These are phyloP conservation scores for Tuber indicum DNA, from an alignment of 495 filamentous ascomycete genomes.

Conservation along the genomic window DNA sequence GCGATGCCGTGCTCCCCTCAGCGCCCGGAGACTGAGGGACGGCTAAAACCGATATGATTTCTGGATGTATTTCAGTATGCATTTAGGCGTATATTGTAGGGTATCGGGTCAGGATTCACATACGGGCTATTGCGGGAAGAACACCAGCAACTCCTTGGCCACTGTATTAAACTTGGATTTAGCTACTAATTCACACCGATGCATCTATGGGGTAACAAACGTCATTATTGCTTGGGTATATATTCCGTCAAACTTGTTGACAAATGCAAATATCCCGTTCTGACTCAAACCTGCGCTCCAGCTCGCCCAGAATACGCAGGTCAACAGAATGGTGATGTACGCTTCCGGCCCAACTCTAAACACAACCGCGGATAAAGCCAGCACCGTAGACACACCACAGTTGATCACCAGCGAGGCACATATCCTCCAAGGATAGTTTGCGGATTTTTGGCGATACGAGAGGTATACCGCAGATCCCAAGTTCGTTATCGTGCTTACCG, in stretches of 20 bases:
- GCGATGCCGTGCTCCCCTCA: constrained; percentile 38
- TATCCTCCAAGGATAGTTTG: constrained; percentile 79
- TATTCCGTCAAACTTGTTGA: constrained; percentile 72
- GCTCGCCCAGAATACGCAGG: constrained; percentile 72
- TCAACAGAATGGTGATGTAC: constrained; percentile 77
- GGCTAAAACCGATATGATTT: constrained; percentile 72
- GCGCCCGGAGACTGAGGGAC: constrained; percentile 47
- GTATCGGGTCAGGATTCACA: not conserved
- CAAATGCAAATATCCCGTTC: constrained; percentile 92
- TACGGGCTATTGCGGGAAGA: constrained; percentile 69
- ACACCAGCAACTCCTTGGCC: constrained; percentile 92
- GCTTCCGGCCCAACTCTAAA: constrained; percentile 53
- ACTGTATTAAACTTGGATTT: constrained; percentile 14
- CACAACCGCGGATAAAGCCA: constrained; percentile 69
- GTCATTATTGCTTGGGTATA: constrained; percentile 97
- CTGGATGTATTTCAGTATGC: constrained; percentile 4
- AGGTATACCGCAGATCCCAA: constrained; percentile 65
- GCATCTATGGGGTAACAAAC: constrained; percentile 9
- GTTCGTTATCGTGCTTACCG: constrained; percentile 78
- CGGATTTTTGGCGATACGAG: constrained; percentile 67
- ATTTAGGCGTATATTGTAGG: not conserved
- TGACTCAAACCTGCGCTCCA: constrained; percentile 78
- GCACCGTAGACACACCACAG: constrained; percentile 60
- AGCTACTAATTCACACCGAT: not conserved
- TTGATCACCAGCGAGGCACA: constrained; percentile 66